A percentile compares a stretch with the other conserved stretches of the same genome.
Evolutionary conservation across 257 asterid species (phyloP).

Genomic region (Forsythia viridissima): DNA sequence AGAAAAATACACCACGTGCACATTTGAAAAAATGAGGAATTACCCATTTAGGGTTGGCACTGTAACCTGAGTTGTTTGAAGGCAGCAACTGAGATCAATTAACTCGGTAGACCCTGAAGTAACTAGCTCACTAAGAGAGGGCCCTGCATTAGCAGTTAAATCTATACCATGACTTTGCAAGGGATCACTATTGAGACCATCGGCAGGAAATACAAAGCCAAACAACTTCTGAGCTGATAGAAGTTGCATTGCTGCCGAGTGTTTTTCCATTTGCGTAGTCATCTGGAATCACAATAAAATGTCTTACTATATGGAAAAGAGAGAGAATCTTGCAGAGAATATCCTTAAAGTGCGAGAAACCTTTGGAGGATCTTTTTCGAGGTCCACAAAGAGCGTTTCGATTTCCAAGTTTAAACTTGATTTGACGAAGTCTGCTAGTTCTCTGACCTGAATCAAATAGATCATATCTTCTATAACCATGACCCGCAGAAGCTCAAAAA

Average conservation of each 20-base stretch:
- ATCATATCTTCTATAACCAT: slow-evolving; percentile 88
- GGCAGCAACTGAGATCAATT: slow-evolving; percentile 73
- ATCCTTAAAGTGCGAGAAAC: slow-evolving; percentile 22
- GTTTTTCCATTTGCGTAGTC: slow-evolving; percentile 35
- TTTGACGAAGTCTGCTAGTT: slow-evolving; percentile 50
- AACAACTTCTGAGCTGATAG: slow-evolving; percentile 64
- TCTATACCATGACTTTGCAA: slow-evolving; percentile 29
- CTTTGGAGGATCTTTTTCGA: slow-evolving; percentile 83
- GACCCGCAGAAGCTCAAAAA: slow-evolving; percentile 54
- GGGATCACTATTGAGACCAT: slow-evolving; percentile 33
- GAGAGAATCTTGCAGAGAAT: background rate
- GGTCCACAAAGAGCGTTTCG: slow-evolving; percentile 49
- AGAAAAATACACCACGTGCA: background rate
- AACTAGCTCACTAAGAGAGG: slow-evolving; percentile 29
- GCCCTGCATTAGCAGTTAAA: slow-evolving; percentile 5
- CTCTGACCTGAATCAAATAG: slow-evolving; percentile 56
- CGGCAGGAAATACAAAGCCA: slow-evolving; percentile 42
- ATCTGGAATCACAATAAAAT: slow-evolving; percentile 43
- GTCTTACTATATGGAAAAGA: background rate
- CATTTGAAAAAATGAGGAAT: slow-evolving; percentile 18
- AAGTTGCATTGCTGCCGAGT: slow-evolving; percentile 46
- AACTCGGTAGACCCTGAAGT: slow-evolving; percentile 41
- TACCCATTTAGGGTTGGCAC: slow-evolving; percentile 90
- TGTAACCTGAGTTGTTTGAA: slow-evolving; percentile 65
- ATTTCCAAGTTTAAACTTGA: slow-evolving; percentile 44